Percentiles rank a stretch among this genome's conserved stretches.
Evolutionary conservation across 805 yeast genomes (phyloP).

Genomic region (Starmerella asiatica): DNA sequence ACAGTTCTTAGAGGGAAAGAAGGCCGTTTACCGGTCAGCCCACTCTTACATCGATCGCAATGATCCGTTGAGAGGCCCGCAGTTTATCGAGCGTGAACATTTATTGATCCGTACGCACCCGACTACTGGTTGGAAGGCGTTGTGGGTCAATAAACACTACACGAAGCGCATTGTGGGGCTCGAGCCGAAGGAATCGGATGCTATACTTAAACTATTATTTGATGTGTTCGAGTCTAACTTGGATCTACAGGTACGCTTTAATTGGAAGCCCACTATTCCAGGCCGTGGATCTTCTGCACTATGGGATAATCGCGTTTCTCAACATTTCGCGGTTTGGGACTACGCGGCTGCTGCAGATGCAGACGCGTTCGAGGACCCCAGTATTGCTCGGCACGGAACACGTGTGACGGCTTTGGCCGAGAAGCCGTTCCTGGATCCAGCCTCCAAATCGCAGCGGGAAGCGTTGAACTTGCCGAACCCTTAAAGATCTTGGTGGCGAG

Average conservation of each 20-base stretch:
- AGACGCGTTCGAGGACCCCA: constrained; percentile 5
- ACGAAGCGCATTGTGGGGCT: constrained; percentile 56
- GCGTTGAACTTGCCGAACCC: constrained; percentile 16
- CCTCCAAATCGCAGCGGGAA: constrained; percentile 21
- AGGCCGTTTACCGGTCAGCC: constrained; percentile 41
- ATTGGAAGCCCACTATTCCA: constrained; percentile 34
- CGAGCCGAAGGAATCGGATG: constrained; percentile 57
- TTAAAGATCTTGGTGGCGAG: no score
- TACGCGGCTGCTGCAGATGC: constrained; percentile 18
- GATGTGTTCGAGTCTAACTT: constrained; percentile 23
- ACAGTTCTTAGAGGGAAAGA: constrained; percentile 38
- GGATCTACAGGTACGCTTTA: constrained; percentile 36
- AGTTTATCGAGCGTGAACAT: constrained; percentile 39
- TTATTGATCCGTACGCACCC: constrained; percentile 52
- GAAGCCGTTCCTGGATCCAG: constrained; percentile 37
- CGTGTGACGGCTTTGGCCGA: constrained; percentile 45
- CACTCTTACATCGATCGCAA: constrained; percentile 33
- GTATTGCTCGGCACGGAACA: constrained; percentile 33
- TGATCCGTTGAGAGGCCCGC: constrained; percentile 21
- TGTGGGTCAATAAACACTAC: constrained; percentile 45
- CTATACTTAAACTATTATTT: constrained; percentile 43
- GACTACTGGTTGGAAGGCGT: constrained; percentile 47
- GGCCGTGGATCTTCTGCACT: constrained; percentile 28
- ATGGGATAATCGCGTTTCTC: constrained; percentile 44
- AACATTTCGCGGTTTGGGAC: constrained; percentile 41